Percentiles rank a stretch among this genome's conserved stretches.
Evolutionary conservation across 192 early-diverging fungal genomes (phyloP).

Genomic region (Backusella parvicylindrica): DNA sequence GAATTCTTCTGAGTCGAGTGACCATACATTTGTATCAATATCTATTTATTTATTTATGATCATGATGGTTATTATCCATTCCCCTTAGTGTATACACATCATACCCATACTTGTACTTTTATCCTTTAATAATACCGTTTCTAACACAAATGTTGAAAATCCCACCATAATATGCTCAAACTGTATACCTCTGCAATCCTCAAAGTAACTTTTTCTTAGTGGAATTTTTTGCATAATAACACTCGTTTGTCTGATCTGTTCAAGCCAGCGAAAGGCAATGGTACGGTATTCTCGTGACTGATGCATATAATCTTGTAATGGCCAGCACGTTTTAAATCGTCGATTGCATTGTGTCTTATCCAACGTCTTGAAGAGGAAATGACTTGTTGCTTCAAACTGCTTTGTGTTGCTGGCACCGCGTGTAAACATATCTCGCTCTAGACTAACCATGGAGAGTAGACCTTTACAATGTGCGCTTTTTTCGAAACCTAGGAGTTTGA

Average conservation of each 20-base stretch:
- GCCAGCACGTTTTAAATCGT: slow-evolving; percentile 20
- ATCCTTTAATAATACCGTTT: neutral
- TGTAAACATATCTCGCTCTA: slow-evolving; percentile 5
- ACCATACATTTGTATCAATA: neutral
- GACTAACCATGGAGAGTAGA: neutral
- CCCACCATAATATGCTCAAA: slow-evolving; percentile 10
- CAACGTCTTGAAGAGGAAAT: slow-evolving; percentile 25
- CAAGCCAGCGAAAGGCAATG: slow-evolving; percentile 20
- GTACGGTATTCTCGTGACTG: slow-evolving; percentile 17
- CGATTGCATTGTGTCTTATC: slow-evolving; percentile 9
- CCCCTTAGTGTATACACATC: too few species aligned
- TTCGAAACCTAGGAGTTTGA: slow-evolving; percentile 22
- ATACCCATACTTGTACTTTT: neutral
- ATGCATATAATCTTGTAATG: slow-evolving; percentile 10
- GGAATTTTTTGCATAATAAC: neutral
- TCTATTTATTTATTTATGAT: neutral
- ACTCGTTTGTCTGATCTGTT: slow-evolving; percentile 9
- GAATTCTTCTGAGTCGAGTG: neutral
- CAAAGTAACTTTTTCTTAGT: slow-evolving; percentile 25
- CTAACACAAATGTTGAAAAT: slow-evolving; percentile 9
- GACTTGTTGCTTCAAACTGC: slow-evolving; percentile 27
- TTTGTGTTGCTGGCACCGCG: slow-evolving; percentile 17
- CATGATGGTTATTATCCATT: too few species aligned
- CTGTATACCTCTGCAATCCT: slow-evolving; percentile 14
- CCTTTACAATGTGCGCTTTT: neutral